Conservation (phyloP, 2,329 filamentous ascomycete species). For the Achaetomium macrosporum region DNA sequence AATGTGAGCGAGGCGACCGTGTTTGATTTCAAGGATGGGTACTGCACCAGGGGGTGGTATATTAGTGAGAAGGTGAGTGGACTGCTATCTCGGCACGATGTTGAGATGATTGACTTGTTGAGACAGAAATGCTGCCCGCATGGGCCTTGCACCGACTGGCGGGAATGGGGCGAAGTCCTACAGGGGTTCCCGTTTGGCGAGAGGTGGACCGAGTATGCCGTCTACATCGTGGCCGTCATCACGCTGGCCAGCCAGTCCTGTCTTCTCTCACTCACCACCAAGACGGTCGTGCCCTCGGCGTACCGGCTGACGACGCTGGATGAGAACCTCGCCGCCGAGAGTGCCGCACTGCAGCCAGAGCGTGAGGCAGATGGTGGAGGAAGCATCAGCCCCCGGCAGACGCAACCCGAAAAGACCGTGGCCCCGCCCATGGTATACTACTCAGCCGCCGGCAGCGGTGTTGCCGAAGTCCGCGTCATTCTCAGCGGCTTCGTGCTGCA, state of each 20-base stretch:
- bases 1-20: slow-evolving; percentile 79
- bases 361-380: slow-evolving; percentile 37
- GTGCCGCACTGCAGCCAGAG: slow-evolving; percentile 36
- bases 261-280: slow-evolving; percentile 78
- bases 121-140: slow-evolving; percentile 46
- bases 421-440: slow-evolving; percentile 84
- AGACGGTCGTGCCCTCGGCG: slow-evolving; percentile 85
- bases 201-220: slow-evolving; percentile 66
- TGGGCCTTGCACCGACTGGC: slow-evolving; percentile 52
- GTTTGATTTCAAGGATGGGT: slow-evolving; percentile 89
- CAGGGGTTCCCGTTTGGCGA: slow-evolving; percentile 40
- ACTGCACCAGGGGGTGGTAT: slow-evolving; percentile 68
- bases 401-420: slow-evolving; percentile 28
- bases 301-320: slow-evolving; percentile 84
- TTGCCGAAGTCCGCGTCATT: slow-evolving; percentile 95
- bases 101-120: background rate
- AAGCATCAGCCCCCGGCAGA: slow-evolving; percentile 33
- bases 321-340: slow-evolving; percentile 77
- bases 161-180: slow-evolving; percentile 48
- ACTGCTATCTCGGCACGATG: background rate
- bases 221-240: slow-evolving; percentile 70
- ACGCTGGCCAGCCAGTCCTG: slow-evolving; percentile 67
- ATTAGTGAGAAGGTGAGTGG: slow-evolving; percentile 53
- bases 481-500: slow-evolving; percentile 96
- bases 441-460: slow-evolving; percentile 89